phyloP scores from a whole-genome alignment of 345 rosid genomes.

The Ceriops decandra region DNA sequence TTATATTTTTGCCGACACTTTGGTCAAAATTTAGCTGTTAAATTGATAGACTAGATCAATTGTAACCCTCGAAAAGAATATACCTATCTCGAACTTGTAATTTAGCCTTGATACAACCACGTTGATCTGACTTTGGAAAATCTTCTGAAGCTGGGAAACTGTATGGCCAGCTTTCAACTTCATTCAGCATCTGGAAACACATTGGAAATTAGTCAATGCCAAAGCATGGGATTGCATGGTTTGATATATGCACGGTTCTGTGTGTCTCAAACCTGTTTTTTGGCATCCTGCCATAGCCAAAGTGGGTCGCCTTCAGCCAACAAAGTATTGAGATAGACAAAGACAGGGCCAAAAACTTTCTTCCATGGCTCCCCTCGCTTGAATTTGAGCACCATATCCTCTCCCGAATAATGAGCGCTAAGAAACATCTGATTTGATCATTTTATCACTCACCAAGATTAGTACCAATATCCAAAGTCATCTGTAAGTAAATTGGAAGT shows the following conservation, averaged over 20 bases:
- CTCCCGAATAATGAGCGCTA: conserved; percentile 83
- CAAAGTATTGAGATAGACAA: conserved; percentile 68
- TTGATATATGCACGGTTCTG: neutral
- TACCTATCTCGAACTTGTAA: conserved; percentile 70
- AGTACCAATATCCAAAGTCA: neutral
- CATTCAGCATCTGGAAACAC: conserved; percentile 49
- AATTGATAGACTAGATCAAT: no score
- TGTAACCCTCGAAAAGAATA: neutral
- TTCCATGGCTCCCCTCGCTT: conserved; percentile 69
- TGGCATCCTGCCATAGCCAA: conserved; percentile 90
- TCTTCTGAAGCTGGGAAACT: conserved; percentile 87
- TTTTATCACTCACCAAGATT: neutral
- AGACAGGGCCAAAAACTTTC: conserved; percentile 91
- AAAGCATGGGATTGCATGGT: no score
- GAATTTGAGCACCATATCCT: conserved; percentile 64
- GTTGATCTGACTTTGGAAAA: conserved; percentile 55
- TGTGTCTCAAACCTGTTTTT: conserved; percentile 50
- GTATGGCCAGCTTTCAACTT: conserved; percentile 87
- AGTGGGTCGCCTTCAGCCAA: conserved; percentile 50
- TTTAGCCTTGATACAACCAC: conserved; percentile 69
- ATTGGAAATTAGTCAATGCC: neutral
- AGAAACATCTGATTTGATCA: conserved; percentile 57
- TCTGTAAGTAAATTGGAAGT: no score
- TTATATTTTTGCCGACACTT: neutral
- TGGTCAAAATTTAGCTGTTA: no score